phyloP scores from a whole-genome alignment of 2,329 filamentous ascomycete genomes.

The Talaromyces piceae region DNA sequence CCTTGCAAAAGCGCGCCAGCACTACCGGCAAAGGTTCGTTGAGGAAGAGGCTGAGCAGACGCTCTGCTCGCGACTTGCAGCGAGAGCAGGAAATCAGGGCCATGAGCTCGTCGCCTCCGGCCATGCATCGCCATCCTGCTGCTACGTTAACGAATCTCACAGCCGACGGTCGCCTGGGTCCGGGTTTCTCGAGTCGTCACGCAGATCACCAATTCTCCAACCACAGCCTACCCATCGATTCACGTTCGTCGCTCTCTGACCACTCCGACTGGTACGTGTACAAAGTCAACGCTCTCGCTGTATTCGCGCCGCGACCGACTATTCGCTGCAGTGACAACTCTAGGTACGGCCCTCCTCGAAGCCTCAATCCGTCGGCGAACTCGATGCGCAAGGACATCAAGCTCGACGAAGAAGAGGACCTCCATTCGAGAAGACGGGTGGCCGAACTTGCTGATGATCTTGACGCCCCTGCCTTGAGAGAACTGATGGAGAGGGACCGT shows the following conservation, averaged over 20 bases:
- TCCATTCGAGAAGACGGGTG: constrained; percentile 55
- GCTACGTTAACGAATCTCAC: constrained; percentile 55
- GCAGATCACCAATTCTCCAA: constrained; percentile 61
- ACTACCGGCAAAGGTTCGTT: constrained; percentile 50
- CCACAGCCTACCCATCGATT: constrained; percentile 63
- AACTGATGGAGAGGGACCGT: constrained; percentile 83
- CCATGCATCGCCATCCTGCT: constrained; percentile 47
- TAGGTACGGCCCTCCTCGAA: constrained; percentile 44
- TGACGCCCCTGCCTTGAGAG: constrained; percentile 73
- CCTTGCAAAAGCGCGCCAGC: constrained; percentile 51
- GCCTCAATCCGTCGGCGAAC: constrained; percentile 42
- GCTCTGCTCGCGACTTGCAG: constrained; percentile 64
- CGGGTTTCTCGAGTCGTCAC: constrained; percentile 48
- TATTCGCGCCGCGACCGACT: constrained; percentile 78
- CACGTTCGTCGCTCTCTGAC: constrained; percentile 69
- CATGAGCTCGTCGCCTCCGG: constrained; percentile 63
- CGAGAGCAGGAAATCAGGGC: constrained; percentile 83
- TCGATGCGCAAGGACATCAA: constrained; percentile 46
- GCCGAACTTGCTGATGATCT: constrained; percentile 73
- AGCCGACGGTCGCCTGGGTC: constrained; percentile 57
- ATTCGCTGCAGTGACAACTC: constrained; percentile 62
- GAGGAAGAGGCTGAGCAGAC: constrained; percentile 68
- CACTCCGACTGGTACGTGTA: constrained; percentile 69
- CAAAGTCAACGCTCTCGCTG: constrained; percentile 69
- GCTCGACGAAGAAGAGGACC: constrained; percentile 52